Base-by-base conservation (phyloP, 495 filamentous ascomycete species). In the Penicillium nucicola region DNA sequence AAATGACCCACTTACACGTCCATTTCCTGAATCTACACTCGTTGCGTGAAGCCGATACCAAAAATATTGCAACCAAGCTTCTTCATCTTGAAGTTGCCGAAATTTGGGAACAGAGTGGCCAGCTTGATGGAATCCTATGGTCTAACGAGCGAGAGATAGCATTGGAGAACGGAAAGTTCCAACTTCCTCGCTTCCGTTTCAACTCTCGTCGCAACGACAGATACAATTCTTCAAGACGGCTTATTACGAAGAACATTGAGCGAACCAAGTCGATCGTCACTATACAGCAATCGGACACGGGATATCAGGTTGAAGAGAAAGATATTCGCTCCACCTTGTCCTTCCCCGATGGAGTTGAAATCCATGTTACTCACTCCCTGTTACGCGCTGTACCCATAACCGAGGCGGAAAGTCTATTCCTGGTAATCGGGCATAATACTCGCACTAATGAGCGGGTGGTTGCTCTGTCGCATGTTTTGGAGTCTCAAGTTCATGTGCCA, bases 221-320 rank as follows among this genome's bases (percentile, higher is more conserved):
- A 34, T 67, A 73, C 28, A 77, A 76, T 35, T 71, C 74, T 1
- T 31, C 47, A 1, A 61, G 60, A 25, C 58, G 70, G 28, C 64
- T 43, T 46, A 71, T 42, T 6, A 38, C 59, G 17, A 55, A 57
- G n/a, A 28, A 20, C 3, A 30, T 59, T 4, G 15, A 50, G 8
- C 55, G 58, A 4, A 15, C 46, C 0, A 3, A 17, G 2, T 37
- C 50, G 2, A 38, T 12, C 9, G 53, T 60, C 1, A 14, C 37
- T 11, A 39, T 65, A 4, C 30, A 37, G 4, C 39, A 17, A 8
- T 49, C 50, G 3, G 43, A 48, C 4, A 31, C n/a, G 1, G 45
- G 52, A 22, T 65, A 59, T 25, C 43, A 50, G 11, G 32, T 62
- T 33, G 34, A 53, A 14, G 47, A 62, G 18, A 38, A 32, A 10